phyloP scores from a whole-genome alignment of 2,329 filamentous ascomycete species.

The Fusarium euwallaceae region DNA sequence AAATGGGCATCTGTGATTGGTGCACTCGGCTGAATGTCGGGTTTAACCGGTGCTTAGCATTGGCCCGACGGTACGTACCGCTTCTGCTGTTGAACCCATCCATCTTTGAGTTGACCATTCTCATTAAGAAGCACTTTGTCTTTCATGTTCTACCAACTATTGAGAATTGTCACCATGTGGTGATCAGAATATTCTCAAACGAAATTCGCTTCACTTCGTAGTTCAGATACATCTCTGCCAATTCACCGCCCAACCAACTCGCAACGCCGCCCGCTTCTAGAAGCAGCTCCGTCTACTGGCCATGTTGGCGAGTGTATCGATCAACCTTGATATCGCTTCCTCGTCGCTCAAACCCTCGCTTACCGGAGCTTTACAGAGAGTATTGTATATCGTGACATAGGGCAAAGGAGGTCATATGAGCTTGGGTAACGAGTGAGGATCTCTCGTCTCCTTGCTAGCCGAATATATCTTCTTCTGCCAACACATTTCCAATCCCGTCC shows the following conservation, averaged over 20 bases:
- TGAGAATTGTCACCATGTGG: background rate
- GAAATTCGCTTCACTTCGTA: background rate
- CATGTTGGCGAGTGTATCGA: background rate
- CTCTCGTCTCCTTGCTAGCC: constrained; percentile 15
- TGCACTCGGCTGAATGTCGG: constrained; percentile 46
- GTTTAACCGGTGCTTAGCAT: constrained; percentile 20
- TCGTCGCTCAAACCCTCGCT: constrained; percentile 9
- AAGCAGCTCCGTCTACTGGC: background rate
- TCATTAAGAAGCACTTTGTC: background rate
- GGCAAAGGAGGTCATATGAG: background rate
- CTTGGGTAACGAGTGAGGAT: constrained; percentile 21
- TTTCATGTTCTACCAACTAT: background rate
- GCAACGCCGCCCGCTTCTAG: background rate
- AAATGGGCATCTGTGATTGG: constrained; percentile 53
- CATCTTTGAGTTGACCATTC: background rate
- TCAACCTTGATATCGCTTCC: background rate
- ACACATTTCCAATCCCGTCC: constrained; percentile 14
- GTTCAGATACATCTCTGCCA: background rate
- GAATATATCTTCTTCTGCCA: constrained; percentile 17
- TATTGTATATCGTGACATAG: background rate
- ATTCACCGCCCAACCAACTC: background rate
- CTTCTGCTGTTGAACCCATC: background rate
- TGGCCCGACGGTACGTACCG: constrained; percentile 30
- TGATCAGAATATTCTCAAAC: background rate
- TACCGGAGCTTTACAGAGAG: constrained; percentile 11